phyloP scores from a whole-genome alignment of 2,329 filamentous ascomycete genomes.

The Fusarium sp. region DNA sequence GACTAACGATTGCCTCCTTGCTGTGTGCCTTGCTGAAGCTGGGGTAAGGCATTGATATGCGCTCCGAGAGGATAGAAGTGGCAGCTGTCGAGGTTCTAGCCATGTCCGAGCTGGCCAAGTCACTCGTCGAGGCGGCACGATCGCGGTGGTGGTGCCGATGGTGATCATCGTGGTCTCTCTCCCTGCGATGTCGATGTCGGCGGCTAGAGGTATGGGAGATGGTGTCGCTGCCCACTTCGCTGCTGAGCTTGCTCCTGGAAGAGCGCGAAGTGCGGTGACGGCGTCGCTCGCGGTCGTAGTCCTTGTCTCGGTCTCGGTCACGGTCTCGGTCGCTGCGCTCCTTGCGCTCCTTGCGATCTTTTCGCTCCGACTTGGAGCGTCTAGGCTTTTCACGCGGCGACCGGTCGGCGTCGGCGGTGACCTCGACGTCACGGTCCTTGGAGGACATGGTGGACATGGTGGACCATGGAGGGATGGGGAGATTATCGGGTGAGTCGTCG shows the following conservation, averaged over 20 bases:
- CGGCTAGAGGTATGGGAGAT: slow-evolving; percentile 50
- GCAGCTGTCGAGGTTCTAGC: slow-evolving; percentile 49
- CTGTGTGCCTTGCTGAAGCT: slow-evolving; percentile 89
- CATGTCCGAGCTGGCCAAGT: slow-evolving; percentile 58
- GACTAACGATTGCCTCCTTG: slow-evolving; percentile 79
- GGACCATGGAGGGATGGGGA: slow-evolving; percentile 41
- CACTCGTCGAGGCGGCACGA: slow-evolving; percentile 53
- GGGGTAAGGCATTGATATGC: slow-evolving; percentile 73
- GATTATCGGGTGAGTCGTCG: slow-evolving; percentile 10
- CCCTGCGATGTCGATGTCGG: slow-evolving; percentile 46
- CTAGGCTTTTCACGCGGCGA: slow-evolving; percentile 52
- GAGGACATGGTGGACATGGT: slow-evolving; percentile 53
- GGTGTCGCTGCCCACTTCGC: slow-evolving; percentile 51
- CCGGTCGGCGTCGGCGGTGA: slow-evolving; percentile 45
- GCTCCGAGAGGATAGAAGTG: slow-evolving; percentile 48
- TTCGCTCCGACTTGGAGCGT: slow-evolving; percentile 52
- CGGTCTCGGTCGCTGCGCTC: slow-evolving; percentile 45
- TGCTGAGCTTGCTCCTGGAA: slow-evolving; percentile 52
- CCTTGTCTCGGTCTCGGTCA: slow-evolving; percentile 47
- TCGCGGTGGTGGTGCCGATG: slow-evolving; percentile 42
- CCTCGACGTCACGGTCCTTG: slow-evolving; percentile 54
- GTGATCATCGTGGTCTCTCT: slow-evolving; percentile 48
- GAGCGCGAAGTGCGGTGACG: slow-evolving; percentile 54
- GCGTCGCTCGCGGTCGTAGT: slow-evolving; percentile 48
- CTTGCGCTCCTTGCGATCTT: slow-evolving; percentile 46